These are phyloP conservation scores for Umbilicaria muhlenbergii DNA, from an alignment of 495 filamentous ascomycete genomes.

Conservation along the genomic window DNA sequence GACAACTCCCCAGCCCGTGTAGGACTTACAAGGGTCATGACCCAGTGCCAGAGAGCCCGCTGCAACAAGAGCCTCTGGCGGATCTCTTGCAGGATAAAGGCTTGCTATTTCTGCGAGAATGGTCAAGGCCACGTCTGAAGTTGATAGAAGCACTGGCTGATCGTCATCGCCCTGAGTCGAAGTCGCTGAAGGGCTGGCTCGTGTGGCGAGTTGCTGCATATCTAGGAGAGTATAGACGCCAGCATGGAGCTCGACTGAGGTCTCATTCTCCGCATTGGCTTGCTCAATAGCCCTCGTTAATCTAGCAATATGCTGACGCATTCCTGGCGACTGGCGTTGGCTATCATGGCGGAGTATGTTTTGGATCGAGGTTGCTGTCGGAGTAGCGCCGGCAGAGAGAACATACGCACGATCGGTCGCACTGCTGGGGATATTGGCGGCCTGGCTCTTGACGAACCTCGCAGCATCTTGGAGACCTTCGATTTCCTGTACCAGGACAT, in stretches of 20 bases:
- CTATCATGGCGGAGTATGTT: conserved; percentile 18
- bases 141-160: not conserved
- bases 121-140: conserved; percentile 44
- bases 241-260: conserved; percentile 51
- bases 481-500: conserved; percentile 45
- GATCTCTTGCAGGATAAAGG: conserved; percentile 41
- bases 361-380: conserved; percentile 48
- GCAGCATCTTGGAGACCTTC: conserved; percentile 35
- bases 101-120: conserved; percentile 59
- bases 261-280: conserved; percentile 15
- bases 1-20: conserved; percentile 60
- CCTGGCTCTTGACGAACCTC: conserved; percentile 1
- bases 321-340: no score
- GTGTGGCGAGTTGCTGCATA: conserved; percentile 68
- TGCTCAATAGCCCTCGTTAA: conserved; percentile 4
- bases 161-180: conserved; percentile 19
- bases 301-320: no score
- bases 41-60: conserved; percentile 60
- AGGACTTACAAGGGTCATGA: conserved; percentile 56
- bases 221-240: conserved; percentile 63
- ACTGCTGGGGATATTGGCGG: conserved; percentile 15
- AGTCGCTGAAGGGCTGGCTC: conserved; percentile 29
- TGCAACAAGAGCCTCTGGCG: conserved; percentile 52
- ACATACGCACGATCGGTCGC: conserved; percentile 22
- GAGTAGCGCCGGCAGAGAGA: conserved; percentile 68